Evolutionary conservation across 306 rosid genomes (phyloP).

Genomic region (Argentina anserina): DNA sequence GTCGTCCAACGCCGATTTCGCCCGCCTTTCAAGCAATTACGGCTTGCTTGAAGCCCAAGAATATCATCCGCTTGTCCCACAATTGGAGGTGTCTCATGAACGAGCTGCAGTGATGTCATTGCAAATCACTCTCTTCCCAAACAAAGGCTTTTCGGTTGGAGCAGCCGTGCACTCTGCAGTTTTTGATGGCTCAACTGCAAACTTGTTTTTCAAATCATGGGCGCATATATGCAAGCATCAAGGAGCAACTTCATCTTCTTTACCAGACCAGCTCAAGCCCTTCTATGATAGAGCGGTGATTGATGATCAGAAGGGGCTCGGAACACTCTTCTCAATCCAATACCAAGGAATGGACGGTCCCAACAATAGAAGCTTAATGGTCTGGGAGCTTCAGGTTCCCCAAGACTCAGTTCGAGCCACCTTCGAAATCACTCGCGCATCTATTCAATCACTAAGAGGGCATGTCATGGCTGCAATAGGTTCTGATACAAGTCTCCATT

Average conservation of each 20-base stretch:
- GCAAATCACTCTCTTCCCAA: constrained; percentile 49
- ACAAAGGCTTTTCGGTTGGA: constrained; percentile 44
- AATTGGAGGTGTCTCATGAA: constrained; percentile 22
- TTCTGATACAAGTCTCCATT: neutral
- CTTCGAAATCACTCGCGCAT: neutral
- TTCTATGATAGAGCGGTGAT: constrained; percentile 34
- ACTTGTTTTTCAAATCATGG: constrained; percentile 54
- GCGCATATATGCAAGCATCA: constrained; percentile 26
- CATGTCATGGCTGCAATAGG: neutral
- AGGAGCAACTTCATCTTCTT: neutral
- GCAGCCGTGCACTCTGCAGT: constrained; percentile 41
- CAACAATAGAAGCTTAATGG: constrained; percentile 10
- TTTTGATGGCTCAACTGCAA: constrained; percentile 46
- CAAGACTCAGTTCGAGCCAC: constrained; percentile 11
- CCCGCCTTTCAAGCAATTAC: constrained; percentile 13
- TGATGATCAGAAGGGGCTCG: constrained; percentile 27
- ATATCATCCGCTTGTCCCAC: constrained; percentile 40
- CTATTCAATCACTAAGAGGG: neutral
- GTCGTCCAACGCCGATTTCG: constrained; percentile 30
- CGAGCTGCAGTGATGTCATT: constrained; percentile 33
- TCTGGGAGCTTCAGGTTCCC: neutral
- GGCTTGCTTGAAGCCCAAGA: constrained; percentile 16
- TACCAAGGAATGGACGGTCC: neutral
- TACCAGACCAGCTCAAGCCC: constrained; percentile 33
- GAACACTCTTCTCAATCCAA: neutral